Percentiles rank a stretch among this genome's conserved stretches.
Conservation (phyloP, 192 early-diverging fungal species). For the Kappamyces sp. region DNA sequence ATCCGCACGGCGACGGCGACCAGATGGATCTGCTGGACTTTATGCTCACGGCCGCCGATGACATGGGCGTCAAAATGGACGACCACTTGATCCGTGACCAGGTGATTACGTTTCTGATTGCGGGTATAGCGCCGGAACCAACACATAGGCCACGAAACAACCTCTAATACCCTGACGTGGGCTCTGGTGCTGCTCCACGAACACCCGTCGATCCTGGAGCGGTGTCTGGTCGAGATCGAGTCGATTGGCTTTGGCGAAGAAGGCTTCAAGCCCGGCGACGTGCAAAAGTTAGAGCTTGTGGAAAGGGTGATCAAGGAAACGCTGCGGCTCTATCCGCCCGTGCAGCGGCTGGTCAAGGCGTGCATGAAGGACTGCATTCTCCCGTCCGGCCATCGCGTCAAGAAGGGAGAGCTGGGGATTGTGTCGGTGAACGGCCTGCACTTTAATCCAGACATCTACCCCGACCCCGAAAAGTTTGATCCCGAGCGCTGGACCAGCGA, state of each 20-base stretch:
- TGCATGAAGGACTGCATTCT: slow-evolving; percentile 37
- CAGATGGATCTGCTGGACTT: slow-evolving; percentile 47
- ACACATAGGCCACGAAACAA: slow-evolving; percentile 37
- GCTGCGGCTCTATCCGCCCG: slow-evolving; percentile 46
- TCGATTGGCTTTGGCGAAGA: slow-evolving; percentile 30
- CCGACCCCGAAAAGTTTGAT: slow-evolving; percentile 41
- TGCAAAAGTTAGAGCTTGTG: slow-evolving; percentile 40
- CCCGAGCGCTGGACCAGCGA: slow-evolving; percentile 50
- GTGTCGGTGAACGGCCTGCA: slow-evolving; percentile 38
- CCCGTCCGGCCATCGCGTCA: slow-evolving; percentile 36
- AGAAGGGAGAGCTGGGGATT: slow-evolving; percentile 15
- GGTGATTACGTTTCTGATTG: slow-evolving; percentile 59
- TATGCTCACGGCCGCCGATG: slow-evolving; percentile 49
- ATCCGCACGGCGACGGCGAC: slow-evolving; percentile 23
- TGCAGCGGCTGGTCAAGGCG: slow-evolving; percentile 30
- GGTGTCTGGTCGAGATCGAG: slow-evolving; percentile 45
- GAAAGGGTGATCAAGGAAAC: slow-evolving; percentile 54
- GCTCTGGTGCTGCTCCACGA: slow-evolving; percentile 37
- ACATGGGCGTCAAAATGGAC: slow-evolving; percentile 22
- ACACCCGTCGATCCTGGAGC: slow-evolving; percentile 36
- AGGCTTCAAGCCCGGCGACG: slow-evolving; percentile 27
- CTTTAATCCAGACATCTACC: slow-evolving; percentile 36
- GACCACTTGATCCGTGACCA: slow-evolving; percentile 56
- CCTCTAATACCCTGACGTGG: slow-evolving; percentile 49
- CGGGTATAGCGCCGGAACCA: slow-evolving; percentile 19